Percentiles rank a stretch among this genome's conserved stretches.
Conservation (phyloP, 495 filamentous ascomycete species). For the Lasiosphaeriaceae sp. region DNA sequence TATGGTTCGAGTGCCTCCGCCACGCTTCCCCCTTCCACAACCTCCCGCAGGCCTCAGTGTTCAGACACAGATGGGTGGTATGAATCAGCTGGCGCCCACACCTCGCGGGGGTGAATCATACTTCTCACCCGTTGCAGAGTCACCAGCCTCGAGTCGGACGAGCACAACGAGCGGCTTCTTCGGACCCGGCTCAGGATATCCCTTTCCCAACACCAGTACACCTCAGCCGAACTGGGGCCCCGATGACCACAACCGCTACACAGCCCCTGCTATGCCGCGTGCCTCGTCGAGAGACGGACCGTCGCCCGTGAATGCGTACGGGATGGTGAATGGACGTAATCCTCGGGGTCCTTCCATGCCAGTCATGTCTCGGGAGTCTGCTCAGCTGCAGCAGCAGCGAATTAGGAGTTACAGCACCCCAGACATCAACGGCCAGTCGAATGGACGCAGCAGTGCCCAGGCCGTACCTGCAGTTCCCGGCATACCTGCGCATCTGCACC, state of each 20-base stretch:
- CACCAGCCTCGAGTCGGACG: conserved; percentile 76
- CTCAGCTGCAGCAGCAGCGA: conserved; percentile 53
- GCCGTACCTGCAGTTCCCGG: conserved; percentile 51
- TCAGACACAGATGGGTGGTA: conserved; percentile 59
- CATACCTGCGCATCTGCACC: conserved; percentile 53
- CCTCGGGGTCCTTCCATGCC: conserved; percentile 79
- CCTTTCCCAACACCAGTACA: conserved; percentile 71
- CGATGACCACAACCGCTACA: conserved; percentile 74
- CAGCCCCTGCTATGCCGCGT: conserved; percentile 79
- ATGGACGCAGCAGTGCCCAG: conserved; percentile 30
- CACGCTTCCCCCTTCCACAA: conserved; percentile 64
- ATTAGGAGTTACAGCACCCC: conserved; percentile 61
- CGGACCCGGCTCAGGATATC: conserved; percentile 58
- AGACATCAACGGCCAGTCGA: conserved; percentile 51
- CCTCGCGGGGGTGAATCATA: conserved; percentile 66
- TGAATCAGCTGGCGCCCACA: conserved; percentile 36
- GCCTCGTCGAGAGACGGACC: conserved; percentile 74
- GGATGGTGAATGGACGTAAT: conserved; percentile 57
- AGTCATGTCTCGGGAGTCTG: conserved; percentile 58
- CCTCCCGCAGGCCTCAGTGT: conserved; percentile 58
- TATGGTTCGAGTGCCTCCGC: conserved; percentile 53
- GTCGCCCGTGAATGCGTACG: conserved; percentile 54
- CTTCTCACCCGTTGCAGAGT: conserved; percentile 84
- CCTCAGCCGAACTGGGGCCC: conserved; percentile 56
- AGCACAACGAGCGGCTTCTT: conserved; percentile 60